Percentiles rank a stretch among this genome's conserved stretches.
These are phyloP conservation scores for Falciphora oryzae DNA, from an alignment of 2,329 filamentous ascomycete genomes.

Conservation along the genomic window DNA sequence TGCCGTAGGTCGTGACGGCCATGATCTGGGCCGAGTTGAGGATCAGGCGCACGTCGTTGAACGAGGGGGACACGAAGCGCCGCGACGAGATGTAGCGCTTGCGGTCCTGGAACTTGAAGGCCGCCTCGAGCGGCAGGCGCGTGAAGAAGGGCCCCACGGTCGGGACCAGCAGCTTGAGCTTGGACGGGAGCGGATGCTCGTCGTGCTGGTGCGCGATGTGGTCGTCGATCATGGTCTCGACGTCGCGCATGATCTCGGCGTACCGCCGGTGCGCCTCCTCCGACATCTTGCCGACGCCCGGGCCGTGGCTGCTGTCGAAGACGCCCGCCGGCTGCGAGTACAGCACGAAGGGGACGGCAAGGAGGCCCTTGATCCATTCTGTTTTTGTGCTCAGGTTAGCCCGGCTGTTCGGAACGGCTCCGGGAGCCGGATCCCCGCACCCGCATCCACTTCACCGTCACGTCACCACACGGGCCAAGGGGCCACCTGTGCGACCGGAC, in stretches of 20 bases:
- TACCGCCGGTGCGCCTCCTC: conserved; percentile 80
- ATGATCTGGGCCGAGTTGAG: conserved; percentile 94
- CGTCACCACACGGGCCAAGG: not conserved
- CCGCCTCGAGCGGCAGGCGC: conserved; percentile 75
- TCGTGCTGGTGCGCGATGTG: conserved; percentile 73
- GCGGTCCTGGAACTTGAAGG: conserved; percentile 85
- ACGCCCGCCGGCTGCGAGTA: conserved; percentile 91
- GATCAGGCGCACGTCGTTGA: conserved; percentile 91
- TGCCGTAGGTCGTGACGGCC: conserved; percentile 70
- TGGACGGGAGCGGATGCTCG: conserved; percentile 66
- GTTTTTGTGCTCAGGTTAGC: conserved; percentile 11
- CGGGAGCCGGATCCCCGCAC: too few species aligned
- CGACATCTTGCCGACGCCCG: conserved; percentile 65
- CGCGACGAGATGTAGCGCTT: conserved; percentile 83
- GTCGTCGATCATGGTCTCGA: conserved; percentile 86
- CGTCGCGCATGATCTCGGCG: conserved; percentile 90
- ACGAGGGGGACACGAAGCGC: conserved; percentile 90
- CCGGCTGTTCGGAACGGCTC: not conserved
- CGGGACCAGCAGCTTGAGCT: conserved; percentile 87
- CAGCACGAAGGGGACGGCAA: conserved; percentile 93
- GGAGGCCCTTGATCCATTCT: conserved; percentile 95
- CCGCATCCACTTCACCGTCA: not conserved
- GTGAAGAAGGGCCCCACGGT: conserved; percentile 94
- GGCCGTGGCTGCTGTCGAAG: conserved; percentile 59
- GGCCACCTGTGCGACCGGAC: not conserved